Evolutionary conservation across 495 filamentous ascomycete species (phyloP).

Genomic region (Annulohypoxylon stygium): DNA sequence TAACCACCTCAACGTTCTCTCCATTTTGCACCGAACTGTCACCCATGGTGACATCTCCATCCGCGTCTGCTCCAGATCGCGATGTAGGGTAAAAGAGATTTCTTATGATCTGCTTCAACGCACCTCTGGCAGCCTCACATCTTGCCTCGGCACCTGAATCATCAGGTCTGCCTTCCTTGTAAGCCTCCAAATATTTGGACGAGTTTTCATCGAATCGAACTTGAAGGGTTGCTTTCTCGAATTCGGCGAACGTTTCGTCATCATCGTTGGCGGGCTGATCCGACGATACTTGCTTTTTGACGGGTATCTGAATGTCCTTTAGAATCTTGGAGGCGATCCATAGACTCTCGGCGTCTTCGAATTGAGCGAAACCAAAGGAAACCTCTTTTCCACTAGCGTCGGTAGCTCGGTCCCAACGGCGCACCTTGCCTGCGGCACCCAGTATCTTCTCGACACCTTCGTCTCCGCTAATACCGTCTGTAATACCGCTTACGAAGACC

Average conservation of each 20-base stretch:
- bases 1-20: slow-evolving; percentile 84
- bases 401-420: slow-evolving; percentile 84
- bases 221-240: slow-evolving; percentile 78
- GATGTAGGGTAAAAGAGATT: slow-evolving; percentile 79
- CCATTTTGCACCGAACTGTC: slow-evolving; percentile 69
- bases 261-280: slow-evolving; percentile 61
- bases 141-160: slow-evolving; percentile 75
- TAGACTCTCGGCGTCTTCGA: slow-evolving; percentile 91
- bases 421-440: slow-evolving; percentile 78
- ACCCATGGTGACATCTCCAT: slow-evolving; percentile 80
- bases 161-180: slow-evolving; percentile 72
- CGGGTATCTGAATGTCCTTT: slow-evolving; percentile 86
- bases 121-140: slow-evolving; percentile 72
- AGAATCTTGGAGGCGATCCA: slow-evolving; percentile 88
- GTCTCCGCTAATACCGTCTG: slow-evolving; percentile 80
- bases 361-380: slow-evolving; percentile 96
- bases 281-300: slow-evolving; percentile 73
- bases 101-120: slow-evolving; percentile 73
- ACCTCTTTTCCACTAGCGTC: slow-evolving; percentile 72
- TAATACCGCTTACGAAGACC: slow-evolving; percentile 89
- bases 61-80: slow-evolving; percentile 62
- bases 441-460: slow-evolving; percentile 87
- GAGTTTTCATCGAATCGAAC: slow-evolving; percentile 87
- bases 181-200: slow-evolving; percentile 83
- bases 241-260: slow-evolving; percentile 67